phyloP scores from a whole-genome alignment of 176 grass and related monocot species.

The Sorghum bicolor region Sorghum_bicolor_NCBIv3 NC_012874.2:4225001-4225500 shows the following conservation, averaged over 20 bases:
- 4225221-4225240: not conserved
- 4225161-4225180: slow-evolving; percentile 21
- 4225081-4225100: not conserved
- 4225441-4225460: no score
- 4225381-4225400: no score
- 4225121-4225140: slow-evolving; percentile 40
- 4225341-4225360: no score
- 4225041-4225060: not conserved
- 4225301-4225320: no score
- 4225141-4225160: slow-evolving; percentile 49
- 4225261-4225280: no score
- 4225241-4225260: not conserved
- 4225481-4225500: no score
- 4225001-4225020: not conserved
- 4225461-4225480: no score
- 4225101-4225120: not conserved
- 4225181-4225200: slow-evolving; percentile 31
- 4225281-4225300: no score
- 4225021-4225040: not conserved
- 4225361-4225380: no score
- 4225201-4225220: not conserved
- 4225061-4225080: not conserved
- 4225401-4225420: no score
- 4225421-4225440: no score
- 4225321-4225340: no score